A percentile compares a stretch with the other conserved stretches of the same genome.
These are phyloP conservation scores for Stephanocyclus meneghinianus DNA, from an alignment of 352 stramenopile genomes.

Conservation along the genomic window DNA sequence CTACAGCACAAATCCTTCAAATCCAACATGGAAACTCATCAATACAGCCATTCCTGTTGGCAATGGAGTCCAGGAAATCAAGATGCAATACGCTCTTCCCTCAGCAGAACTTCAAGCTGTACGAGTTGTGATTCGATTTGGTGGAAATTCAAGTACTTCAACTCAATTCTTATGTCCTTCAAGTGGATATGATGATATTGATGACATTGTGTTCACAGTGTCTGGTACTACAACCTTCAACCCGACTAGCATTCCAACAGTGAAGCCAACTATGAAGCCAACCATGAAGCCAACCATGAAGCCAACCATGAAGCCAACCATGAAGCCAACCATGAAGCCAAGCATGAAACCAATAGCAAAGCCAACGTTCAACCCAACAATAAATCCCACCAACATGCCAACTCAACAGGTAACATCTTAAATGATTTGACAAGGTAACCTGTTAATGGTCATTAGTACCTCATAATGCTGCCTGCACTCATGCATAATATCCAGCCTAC, in stretches of 20 bases:
- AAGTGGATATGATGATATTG: constrained; percentile 24
- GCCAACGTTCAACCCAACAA: too few relatives aligned
- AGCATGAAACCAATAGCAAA: too few relatives aligned
- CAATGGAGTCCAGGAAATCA: constrained; percentile 6
- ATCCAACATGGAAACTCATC: constrained; percentile 20
- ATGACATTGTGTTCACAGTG: constrained; percentile 27
- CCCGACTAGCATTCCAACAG: neutral
- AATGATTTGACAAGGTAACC: too few relatives aligned
- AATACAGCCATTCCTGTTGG: constrained; percentile 1
- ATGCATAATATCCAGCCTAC: neutral
- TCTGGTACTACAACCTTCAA: neutral
- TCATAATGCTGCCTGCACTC: too few relatives aligned
- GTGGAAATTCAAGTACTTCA: constrained; percentile 12
- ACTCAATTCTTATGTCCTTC: constrained; percentile 10
- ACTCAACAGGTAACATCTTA: neutral
- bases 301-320: too few relatives aligned
- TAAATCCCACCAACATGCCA: neutral
- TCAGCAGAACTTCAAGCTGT: constrained; percentile 18
- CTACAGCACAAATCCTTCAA: constrained; percentile 14
- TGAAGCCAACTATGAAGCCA: neutral
- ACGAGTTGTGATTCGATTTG: constrained; percentile 17
- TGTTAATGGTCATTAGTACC: neutral
- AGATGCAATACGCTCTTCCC: constrained; percentile 20
- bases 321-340: too few relatives aligned
- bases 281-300: neutral